Percentiles rank a stretch among this genome's conserved stretches.
Evolutionary conservation across 345 rosid genomes (phyloP).

Genomic region (Trapa bicornis): DNA sequence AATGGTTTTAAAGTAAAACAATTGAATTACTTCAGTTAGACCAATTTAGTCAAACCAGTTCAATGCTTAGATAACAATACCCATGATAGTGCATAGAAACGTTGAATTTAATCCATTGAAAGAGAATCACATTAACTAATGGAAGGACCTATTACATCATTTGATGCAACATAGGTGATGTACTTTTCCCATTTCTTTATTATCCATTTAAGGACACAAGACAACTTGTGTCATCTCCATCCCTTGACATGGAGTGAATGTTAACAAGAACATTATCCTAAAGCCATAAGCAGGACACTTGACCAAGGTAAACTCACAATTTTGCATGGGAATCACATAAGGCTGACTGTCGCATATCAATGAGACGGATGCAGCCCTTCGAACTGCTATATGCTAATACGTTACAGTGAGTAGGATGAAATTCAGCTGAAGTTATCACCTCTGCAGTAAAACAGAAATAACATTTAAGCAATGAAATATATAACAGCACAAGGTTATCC

Average conservation of each 20-base stretch:
- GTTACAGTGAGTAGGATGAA: constrained; percentile 94
- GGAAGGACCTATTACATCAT: too few relatives aligned
- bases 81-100: too few relatives aligned
- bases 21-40: too few relatives aligned
- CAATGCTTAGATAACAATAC: too few relatives aligned
- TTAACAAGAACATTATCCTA: not conserved
- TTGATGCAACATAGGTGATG: too few relatives aligned
- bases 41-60: too few relatives aligned
- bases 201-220: not conserved
- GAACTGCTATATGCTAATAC: constrained; percentile 97
- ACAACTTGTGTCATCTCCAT: not conserved
- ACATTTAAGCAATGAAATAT: not conserved
- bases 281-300: not conserved
- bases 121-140: too few relatives aligned
- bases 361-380: constrained; percentile 88
- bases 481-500: not conserved
- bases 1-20: too few relatives aligned
- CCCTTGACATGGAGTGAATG: not conserved
- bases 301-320: constrained; percentile 39
- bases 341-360: constrained; percentile 97
- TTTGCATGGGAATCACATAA: constrained; percentile 88
- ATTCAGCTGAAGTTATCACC: constrained; percentile 99
- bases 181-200: not conserved
- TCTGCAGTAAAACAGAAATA: constrained; percentile 34
- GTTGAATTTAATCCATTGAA: too few relatives aligned